phyloP scores from a whole-genome alignment of 139 green algal species.

The Chlorella vulgaris region DNA sequence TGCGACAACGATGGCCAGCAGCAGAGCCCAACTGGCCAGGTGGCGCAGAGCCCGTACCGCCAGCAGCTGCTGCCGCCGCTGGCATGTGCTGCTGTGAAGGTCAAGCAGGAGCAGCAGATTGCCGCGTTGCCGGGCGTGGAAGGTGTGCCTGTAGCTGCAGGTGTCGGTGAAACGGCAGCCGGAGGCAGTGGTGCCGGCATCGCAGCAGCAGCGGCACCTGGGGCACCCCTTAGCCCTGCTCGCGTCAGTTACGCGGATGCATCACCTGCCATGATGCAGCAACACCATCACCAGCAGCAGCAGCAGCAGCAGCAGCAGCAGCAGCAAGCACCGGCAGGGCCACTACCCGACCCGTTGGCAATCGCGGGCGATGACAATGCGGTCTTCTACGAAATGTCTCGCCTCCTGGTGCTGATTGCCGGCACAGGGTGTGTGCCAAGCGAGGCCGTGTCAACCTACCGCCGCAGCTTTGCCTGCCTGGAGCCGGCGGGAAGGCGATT shows the following conservation, averaged over 20 bases:
- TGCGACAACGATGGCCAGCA: background rate
- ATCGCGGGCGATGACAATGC: background rate
- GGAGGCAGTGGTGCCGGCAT: background rate
- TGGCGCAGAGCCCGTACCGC: conserved; percentile 26
- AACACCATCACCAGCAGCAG: background rate
- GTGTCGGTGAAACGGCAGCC: background rate
- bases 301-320: conserved; percentile 4
- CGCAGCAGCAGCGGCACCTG: background rate
- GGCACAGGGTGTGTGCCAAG: background rate
- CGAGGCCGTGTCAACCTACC: background rate
- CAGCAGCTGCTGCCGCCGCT: background rate
- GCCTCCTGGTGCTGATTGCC: background rate
- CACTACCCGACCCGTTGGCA: background rate
- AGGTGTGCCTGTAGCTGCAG: too few relatives aligned
- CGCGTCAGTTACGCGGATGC: conserved; percentile 22
- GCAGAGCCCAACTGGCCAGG: conserved; percentile 17
- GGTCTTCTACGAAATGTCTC: background rate
- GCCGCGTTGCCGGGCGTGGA: too few relatives aligned
- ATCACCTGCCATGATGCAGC: background rate
- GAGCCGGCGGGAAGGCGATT: conserved; percentile 8
- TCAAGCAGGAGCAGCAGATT: conserved; percentile 29
- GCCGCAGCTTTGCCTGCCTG: conserved; percentile 5
- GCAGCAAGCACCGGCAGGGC: background rate
- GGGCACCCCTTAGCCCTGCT: background rate
- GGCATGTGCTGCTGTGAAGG: background rate